These are phyloP conservation scores for Poa annua DNA, from an alignment of 176 grass and related monocot genomes.

Conservation along the genomic window DNA sequence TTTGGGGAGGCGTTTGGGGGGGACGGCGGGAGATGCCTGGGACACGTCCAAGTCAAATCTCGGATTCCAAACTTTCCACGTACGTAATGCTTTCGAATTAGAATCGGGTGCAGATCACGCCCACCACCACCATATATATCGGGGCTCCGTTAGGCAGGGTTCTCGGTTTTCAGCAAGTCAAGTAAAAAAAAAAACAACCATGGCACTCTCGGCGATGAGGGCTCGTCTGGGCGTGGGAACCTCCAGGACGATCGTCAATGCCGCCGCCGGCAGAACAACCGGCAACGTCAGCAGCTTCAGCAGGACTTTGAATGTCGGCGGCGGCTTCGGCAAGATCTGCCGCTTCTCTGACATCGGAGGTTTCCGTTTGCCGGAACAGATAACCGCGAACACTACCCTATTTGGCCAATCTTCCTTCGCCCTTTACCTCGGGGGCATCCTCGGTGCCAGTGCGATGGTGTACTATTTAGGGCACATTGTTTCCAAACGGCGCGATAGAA, in stretches of 20 bases:
- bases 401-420: not conserved
- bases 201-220: not conserved
- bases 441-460: not conserved
- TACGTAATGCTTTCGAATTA: no score
- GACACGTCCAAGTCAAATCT: no score
- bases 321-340: constrained; percentile 1
- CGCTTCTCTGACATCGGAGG: not conserved
- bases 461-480: not conserved
- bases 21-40: no score
- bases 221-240: not conserved
- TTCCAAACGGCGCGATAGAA: not conserved
- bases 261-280: not conserved
- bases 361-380: not conserved
- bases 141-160: not conserved
- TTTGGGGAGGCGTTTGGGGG: no score
- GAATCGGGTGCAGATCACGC: no score
- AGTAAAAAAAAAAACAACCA: not conserved
- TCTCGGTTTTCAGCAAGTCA: not conserved
- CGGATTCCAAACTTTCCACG: no score
- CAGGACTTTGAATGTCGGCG: not conserved
- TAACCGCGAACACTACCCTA: not conserved
- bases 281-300: not conserved
- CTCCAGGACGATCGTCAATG: constrained; percentile 10
- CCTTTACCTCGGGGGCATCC: not conserved
- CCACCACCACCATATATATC: not conserved